A percentile compares a stretch with the other conserved stretches of the same genome.
Conservation (phyloP, 441 rosid genomes). For the Populus hybrid region DNA sequence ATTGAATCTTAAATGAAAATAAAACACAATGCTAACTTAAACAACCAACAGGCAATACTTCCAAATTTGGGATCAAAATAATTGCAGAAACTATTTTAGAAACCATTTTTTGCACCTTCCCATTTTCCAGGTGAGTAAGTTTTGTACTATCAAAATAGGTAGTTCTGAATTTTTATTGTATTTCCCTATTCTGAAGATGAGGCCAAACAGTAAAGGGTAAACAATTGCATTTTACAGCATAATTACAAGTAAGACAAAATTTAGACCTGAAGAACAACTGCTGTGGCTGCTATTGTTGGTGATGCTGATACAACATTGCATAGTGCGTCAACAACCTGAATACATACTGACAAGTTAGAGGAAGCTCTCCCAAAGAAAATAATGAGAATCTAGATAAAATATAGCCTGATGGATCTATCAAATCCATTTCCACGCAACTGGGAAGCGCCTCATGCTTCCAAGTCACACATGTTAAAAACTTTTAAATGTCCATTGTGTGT, state of each 20-base stretch:
- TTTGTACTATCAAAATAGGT: not conserved
- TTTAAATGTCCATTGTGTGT: not conserved
- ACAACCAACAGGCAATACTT: conserved; percentile 12
- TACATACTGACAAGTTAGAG: conserved; percentile 19
- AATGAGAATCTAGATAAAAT: not conserved
- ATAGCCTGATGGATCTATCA: not conserved
- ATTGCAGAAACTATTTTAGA: not conserved
- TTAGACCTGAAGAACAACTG: conserved; percentile 94
- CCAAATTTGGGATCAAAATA: conserved; percentile 6
- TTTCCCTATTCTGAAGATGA: conserved; percentile 9
- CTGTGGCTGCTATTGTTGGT: conserved; percentile 91
- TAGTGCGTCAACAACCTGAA: conserved; percentile 91
- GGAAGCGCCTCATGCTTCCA: not conserved
- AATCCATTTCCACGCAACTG: not conserved
- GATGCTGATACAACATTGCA: conserved; percentile 96
- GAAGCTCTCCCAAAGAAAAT: conserved; percentile 1
- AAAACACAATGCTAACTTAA: conserved; percentile 10
- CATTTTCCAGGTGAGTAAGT: not conserved
- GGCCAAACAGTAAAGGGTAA: conserved; percentile 4
- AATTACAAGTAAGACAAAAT: conserved; percentile 34
- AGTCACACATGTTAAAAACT: not conserved
- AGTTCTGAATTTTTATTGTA: not conserved
- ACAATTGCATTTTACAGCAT: not conserved
- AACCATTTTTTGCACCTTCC: not conserved
- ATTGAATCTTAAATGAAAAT: not conserved